phyloP scores from a whole-genome alignment of 768 basidiomycete species.

The Lyophyllum decastes region DNA sequence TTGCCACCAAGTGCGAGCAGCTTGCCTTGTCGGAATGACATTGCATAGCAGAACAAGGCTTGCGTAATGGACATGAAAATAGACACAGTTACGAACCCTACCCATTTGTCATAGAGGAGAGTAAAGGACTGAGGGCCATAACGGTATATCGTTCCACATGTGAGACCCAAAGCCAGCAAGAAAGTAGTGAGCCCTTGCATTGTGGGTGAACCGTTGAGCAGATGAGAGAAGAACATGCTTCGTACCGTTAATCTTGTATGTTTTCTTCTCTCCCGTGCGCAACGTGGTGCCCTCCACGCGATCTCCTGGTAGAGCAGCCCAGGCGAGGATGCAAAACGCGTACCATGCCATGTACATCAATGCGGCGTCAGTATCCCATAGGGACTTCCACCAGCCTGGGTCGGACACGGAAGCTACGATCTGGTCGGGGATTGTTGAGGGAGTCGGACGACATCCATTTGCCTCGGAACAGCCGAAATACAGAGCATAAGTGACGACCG shows the following conservation, averaged over 20 bases:
- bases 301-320: conserved; percentile 78
- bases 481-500: conserved; percentile 69
- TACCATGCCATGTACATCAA: conserved; percentile 89
- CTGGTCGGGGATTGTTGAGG: conserved; percentile 39
- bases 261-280: conserved; percentile 73
- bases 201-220: conserved; percentile 1
- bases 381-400: conserved; percentile 62
- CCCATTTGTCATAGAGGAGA: conserved; percentile 89
- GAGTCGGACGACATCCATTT: conserved; percentile 65
- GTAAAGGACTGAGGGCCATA: conserved; percentile 82
- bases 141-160: conserved; percentile 66
- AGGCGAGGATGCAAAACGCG: conserved; percentile 78
- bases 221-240: not conserved
- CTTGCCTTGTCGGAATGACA: conserved; percentile 67
- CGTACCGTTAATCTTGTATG: conserved; percentile 95
- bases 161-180: conserved; percentile 76
- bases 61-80: conserved; percentile 78
- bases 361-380: conserved; percentile 84
- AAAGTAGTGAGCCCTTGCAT: conserved; percentile 86
- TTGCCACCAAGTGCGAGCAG: conserved; percentile 94
- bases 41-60: conserved; percentile 66
- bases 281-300: conserved; percentile 68
- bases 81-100: conserved; percentile 85
- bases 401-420: conserved; percentile 49
- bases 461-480: conserved; percentile 78